A percentile compares a stretch with the other conserved stretches of the same genome.
phyloP scores from a whole-genome alignment of 345 rosid genomes.

The Arabidopsis thaliana region TAIR10.1 NC_003076.8:5346501-5347000 shows the following conservation, averaged over 20 bases:
- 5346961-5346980: background rate
- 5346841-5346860: slow-evolving; percentile 48
- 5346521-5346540: slow-evolving; percentile 57
- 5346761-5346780: slow-evolving; percentile 66
- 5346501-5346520: slow-evolving; percentile 76
- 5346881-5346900: slow-evolving; percentile 76
- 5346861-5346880: slow-evolving; percentile 73
- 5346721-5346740: slow-evolving; percentile 69
- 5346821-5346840: no score
- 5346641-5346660: slow-evolving; percentile 52
- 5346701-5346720: slow-evolving; percentile 68
- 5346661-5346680: slow-evolving; percentile 51
- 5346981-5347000: background rate
- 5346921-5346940: slow-evolving; percentile 58
- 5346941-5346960: slow-evolving; percentile 58
- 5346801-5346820: background rate
- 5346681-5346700: slow-evolving; percentile 60
- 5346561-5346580: slow-evolving; percentile 63
- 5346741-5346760: slow-evolving; percentile 72
- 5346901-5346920: slow-evolving; percentile 71
- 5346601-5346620: slow-evolving; percentile 61
- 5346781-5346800: background rate
- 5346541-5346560: slow-evolving; percentile 57
- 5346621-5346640: slow-evolving; percentile 57
- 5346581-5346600: slow-evolving; percentile 75